These are phyloP conservation scores for Hirschfeldia incana DNA, from an alignment of 345 rosid species.

Conservation along the genomic window DNA sequence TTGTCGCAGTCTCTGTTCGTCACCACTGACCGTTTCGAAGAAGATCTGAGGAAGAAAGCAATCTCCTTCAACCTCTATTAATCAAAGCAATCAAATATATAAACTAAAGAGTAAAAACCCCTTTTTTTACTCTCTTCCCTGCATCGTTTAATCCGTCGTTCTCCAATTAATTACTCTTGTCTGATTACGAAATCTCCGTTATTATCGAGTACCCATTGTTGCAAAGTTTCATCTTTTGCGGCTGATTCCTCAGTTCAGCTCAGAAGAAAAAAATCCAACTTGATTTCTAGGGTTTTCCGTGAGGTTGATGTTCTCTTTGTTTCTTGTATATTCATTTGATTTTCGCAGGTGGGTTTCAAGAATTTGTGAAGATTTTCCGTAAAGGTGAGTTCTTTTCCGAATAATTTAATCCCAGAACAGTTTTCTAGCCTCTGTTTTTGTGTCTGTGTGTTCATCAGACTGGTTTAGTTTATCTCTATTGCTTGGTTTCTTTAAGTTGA, in stretches of 20 bases:
- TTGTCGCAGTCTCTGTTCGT: slow-evolving; percentile 32
- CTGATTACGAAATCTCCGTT: background rate
- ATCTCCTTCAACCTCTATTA: slow-evolving; percentile 7
- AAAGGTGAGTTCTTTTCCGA: slow-evolving; percentile 2
- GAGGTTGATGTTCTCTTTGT: slow-evolving; percentile 16
- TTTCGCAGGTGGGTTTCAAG: slow-evolving; percentile 19
- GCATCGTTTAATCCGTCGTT: slow-evolving; percentile 17
- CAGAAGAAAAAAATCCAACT: background rate
- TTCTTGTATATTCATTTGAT: slow-evolving; percentile 1
- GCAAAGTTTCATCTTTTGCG: slow-evolving; percentile 6
- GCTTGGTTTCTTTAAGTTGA: slow-evolving; percentile 7
- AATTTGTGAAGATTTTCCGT: background rate
- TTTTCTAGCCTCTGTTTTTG: background rate
- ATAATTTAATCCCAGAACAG: background rate
- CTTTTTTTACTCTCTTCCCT: background rate
- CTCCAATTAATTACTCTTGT: background rate
- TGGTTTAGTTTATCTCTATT: background rate
- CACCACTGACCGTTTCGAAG: background rate
- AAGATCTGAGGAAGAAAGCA: slow-evolving; percentile 17
- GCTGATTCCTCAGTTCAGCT: background rate
- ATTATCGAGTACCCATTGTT: slow-evolving; percentile 17
- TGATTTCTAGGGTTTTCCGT: slow-evolving; percentile 37
- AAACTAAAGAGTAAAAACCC: background rate
- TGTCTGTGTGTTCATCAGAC: background rate
- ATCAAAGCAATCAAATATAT: background rate